Base-by-base conservation (phyloP, 768 basidiomycete genomes). In the Porphyrellus cyaneotinctus region DNA sequence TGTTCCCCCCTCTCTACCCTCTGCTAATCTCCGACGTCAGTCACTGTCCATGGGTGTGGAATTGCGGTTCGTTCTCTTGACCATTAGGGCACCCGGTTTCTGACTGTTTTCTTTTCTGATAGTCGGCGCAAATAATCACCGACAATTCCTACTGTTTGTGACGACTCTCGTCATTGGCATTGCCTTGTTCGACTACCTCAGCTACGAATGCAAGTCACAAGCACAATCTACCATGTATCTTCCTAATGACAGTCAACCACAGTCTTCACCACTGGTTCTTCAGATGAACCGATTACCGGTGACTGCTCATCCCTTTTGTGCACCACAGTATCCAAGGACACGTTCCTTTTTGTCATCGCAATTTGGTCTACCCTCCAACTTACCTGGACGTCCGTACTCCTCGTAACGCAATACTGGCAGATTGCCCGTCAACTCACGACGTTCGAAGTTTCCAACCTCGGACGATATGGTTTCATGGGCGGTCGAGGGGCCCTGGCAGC, bases 41-140 rank as follows among this genome's bases (percentile, higher is more conserved):
- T 62, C 95, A 99, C 62, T 98, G 97, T 61, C 97, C 95, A 2
- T 99, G 97, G 97, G 86, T 97, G 15, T 99, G 95, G 95, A 98
- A 98, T 71, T 97, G 95, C 68, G 84, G 91, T 92, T 65, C 24
- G 87, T 70, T 30, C 11, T 47, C 36, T 52, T 31, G 32, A 55
- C 9, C n/a, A 14, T n/a, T 23, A 17, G n/a, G 39, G 35, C 18
- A 30, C 31, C 14, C 41, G 11, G 20, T 18, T 9, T 37, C 37
- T 53, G 14, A 65, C 20, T 32, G 22, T 51, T n/a, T n/a, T n/a
- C 26, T 9, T 64, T 49, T 45, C 10, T 30, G 15, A 23, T 52
- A 91, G 93, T 98, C 47, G 97, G 97, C 20, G 77, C 83, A 36
- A 87, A 90, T 59, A 99, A 98, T 63, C 97, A 98, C 62, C 87